Conservation (phyloP, 106 monocot genomes). For the Chionographis japonica region DNA sequence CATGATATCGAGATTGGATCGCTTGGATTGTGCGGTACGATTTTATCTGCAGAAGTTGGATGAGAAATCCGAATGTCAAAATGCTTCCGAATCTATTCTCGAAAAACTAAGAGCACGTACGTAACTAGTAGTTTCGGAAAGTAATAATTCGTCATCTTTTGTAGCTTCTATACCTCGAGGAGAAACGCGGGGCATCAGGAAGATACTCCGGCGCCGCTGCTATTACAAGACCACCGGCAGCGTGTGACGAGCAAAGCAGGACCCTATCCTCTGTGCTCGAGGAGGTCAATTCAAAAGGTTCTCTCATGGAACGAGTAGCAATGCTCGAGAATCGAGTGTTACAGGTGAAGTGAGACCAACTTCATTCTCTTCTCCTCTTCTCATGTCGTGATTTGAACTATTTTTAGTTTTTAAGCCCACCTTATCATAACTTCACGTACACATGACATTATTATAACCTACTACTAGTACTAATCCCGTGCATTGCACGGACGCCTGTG, state of each 20-base stretch:
- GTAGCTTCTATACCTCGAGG: conserved; percentile 22
- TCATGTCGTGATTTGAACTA: too few species aligned
- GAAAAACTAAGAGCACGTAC: not conserved
- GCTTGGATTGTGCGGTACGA: conserved; percentile 17
- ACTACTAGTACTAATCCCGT: too few species aligned
- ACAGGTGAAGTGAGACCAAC: conserved; percentile 10
- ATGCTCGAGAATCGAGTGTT: conserved; percentile 18
- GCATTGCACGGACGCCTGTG: too few species aligned
- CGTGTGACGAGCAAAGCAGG: not conserved
- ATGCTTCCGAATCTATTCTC: not conserved
- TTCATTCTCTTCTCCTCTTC: too few species aligned
- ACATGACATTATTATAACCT: too few species aligned
- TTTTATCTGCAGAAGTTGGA: not conserved
- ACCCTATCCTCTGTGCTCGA: conserved; percentile 22
- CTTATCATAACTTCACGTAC: too few species aligned
- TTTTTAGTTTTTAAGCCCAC: too few species aligned
- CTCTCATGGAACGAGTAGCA: conserved; percentile 24
- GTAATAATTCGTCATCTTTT: not conserved
- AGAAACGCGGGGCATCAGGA: not conserved
- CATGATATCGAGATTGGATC: conserved; percentile 19
- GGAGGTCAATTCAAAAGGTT: conserved; percentile 24
- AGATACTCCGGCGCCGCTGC: not conserved
- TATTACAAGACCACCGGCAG: not conserved
- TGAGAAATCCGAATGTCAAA: not conserved
- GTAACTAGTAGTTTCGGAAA: not conserved